Evolutionary conservation across 345 rosid genomes (phyloP).

Genomic region (Sonneratia caseolaris): DNA sequence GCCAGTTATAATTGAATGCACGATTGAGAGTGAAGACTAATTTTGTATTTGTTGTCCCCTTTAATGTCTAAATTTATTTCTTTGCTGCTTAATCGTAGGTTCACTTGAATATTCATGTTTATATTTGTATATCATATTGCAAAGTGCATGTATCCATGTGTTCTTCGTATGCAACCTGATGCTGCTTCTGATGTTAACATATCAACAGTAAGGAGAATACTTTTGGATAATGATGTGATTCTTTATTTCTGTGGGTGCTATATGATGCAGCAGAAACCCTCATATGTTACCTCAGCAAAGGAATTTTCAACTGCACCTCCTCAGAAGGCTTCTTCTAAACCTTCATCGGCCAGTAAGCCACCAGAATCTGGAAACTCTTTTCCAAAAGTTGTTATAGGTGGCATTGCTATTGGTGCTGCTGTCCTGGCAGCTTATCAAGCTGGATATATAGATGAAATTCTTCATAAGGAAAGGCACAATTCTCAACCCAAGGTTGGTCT

Average conservation of each 20-base stretch:
- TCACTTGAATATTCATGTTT: too few species aligned
- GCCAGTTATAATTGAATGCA: not conserved
- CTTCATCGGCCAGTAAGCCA: conserved; percentile 33
- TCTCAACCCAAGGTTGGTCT: conserved; percentile 16
- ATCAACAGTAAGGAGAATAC: not conserved
- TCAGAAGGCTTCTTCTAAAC: conserved; percentile 31
- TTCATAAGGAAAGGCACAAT: conserved; percentile 24
- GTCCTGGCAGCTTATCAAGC: conserved; percentile 38
- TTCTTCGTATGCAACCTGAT: too few species aligned
- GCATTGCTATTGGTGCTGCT: conserved; percentile 38
- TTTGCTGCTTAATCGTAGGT: too few species aligned
- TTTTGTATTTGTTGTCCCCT: not conserved
- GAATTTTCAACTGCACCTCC: conserved; percentile 37
- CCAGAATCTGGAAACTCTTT: conserved; percentile 33
- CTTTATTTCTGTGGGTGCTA: not conserved
- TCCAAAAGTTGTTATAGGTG: conserved; percentile 38
- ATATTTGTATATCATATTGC: too few species aligned
- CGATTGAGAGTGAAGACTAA: not conserved
- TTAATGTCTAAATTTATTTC: too few species aligned
- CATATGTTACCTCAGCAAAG: conserved; percentile 37
- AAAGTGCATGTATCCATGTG: too few species aligned
- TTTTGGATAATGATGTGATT: not conserved
- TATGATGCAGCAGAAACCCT: conserved; percentile 22
- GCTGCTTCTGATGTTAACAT: not conserved
- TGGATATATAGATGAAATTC: conserved; percentile 50